Percentiles rank a stretch among this genome's conserved stretches.
phyloP scores from a whole-genome alignment of 2,329 filamentous ascomycete genomes.

The Coniochaeta sp. region DNA sequence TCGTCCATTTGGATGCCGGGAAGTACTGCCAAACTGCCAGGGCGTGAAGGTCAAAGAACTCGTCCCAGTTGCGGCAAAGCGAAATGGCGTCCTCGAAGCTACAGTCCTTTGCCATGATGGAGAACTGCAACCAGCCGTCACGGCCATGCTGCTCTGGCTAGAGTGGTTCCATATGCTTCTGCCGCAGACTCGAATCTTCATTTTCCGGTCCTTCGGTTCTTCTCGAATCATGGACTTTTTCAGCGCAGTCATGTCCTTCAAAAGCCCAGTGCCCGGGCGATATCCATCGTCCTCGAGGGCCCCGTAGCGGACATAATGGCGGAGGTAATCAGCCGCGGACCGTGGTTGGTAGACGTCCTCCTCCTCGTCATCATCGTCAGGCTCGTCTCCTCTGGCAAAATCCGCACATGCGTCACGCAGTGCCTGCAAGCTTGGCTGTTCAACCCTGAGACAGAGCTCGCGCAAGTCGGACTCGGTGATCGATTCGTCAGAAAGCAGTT shows the following conservation, averaged over 20 bases:
- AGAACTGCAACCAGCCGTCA: slow-evolving; percentile 43
- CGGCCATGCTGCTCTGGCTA: slow-evolving; percentile 37
- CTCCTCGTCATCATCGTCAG: slow-evolving; percentile 15
- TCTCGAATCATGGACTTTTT: slow-evolving; percentile 3
- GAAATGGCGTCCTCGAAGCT: slow-evolving; percentile 33
- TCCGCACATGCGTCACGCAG: slow-evolving; percentile 44
- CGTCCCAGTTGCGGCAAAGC: slow-evolving; percentile 43
- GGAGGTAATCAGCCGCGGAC: slow-evolving; percentile 17
- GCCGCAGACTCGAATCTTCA: slow-evolving; percentile 38
- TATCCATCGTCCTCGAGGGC: slow-evolving; percentile 14
- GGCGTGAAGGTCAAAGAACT: slow-evolving; percentile 40
- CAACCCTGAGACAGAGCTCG: slow-evolving; percentile 39
- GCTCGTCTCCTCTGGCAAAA: slow-evolving; percentile 30
- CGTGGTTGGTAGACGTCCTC: slow-evolving; percentile 23
- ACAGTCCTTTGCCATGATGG: slow-evolving; percentile 40
- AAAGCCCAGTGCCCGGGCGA: background rate
- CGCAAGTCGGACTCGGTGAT: slow-evolving; percentile 34
- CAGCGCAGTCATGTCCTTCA: background rate
- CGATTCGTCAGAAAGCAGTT: slow-evolving; percentile 33
- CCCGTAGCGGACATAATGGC: slow-evolving; percentile 14
- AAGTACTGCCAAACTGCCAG: slow-evolving; percentile 38
- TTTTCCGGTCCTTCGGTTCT: slow-evolving; percentile 25
- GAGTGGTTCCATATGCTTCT: slow-evolving; percentile 44
- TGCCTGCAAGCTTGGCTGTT: slow-evolving; percentile 39
- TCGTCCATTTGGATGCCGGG: slow-evolving; percentile 35